Base-by-base conservation (phyloP, 202 grass and related monocot genomes). In the Schoenoplectus tabernaemontani region DNA sequence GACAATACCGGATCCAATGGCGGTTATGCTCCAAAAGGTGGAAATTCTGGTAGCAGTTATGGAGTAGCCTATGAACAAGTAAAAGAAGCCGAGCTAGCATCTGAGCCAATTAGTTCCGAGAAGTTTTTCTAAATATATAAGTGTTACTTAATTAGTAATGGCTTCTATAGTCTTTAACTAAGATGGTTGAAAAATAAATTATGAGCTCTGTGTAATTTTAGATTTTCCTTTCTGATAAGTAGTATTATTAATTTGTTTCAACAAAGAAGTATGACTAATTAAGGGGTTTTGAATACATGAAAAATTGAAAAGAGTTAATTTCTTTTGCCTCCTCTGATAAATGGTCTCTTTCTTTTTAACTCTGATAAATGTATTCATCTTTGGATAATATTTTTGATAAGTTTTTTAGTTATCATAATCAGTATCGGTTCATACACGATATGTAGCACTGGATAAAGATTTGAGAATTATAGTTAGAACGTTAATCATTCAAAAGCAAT, bases 11-110 rank as follows among this genome's bases (percentile, higher is more conserved):
- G 57, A 24, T 54, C 70, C 13, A 75, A 16, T 50, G 78, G 43
- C 16, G 78, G 78, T 13, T 80, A 75, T 7, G 48, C 47, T 5
- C 47, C 70, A 7, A 75, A 75, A 75, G 46, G 47, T 56, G 70
- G 46, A 41, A 47, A 39, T 63, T 63, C 19, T 80, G 41, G 38
- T n/a, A n/a, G n/a, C n/a, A n/a, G n/a, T n/a, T n/a, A n/a, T 34
- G 41, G 39, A 64, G 36, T 78, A 7, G 19, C 56, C 28, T 79
- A 75, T 75, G 70, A 75, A 54, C 70, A 75, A 20, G 70, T 54
- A 53, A 54, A 19, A 10, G 28, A 3, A 0, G 4, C 44, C 0
- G 70, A 56, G 70, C 47, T 26, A 1, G 4, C 7, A 17, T 28
- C 44, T 5, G 13, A 17, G 39, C 38, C 19, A 12, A 1, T 44